Conservation (phyloP, 2,329 filamentous ascomycete species). For the Fusarium verrucosum region DNA sequence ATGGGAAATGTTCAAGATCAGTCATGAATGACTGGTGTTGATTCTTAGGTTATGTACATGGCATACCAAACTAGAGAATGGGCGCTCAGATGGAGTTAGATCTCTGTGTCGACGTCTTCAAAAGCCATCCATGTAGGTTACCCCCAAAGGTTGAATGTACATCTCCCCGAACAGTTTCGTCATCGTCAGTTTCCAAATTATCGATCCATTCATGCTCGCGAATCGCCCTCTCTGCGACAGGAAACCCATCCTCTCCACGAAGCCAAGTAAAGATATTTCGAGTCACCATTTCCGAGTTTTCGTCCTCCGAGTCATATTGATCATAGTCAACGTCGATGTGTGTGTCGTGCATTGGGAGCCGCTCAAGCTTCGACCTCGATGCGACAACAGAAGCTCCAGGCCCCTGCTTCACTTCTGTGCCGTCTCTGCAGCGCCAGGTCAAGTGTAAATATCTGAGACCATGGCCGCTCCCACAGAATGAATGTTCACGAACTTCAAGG, state of each 20-base stretch:
- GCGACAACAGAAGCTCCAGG: neutral
- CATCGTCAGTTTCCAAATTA: constrained; percentile 42
- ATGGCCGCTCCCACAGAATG: constrained; percentile 6
- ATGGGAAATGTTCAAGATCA: too few relatives aligned
- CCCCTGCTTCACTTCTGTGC: neutral
- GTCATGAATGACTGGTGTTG: too few relatives aligned
- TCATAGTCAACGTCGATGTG: constrained; percentile 1
- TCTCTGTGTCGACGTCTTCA: neutral
- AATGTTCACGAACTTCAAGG: constrained; percentile 32
- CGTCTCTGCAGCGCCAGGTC: constrained; percentile 9
- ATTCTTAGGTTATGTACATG: too few relatives aligned
- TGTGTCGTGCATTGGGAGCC: neutral
- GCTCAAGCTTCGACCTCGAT: neutral
- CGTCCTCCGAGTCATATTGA: constrained; percentile 17
- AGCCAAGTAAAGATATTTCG: constrained; percentile 46
- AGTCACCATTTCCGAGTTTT: constrained; percentile 38
- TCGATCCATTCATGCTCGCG: constrained; percentile 46
- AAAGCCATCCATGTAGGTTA: neutral
- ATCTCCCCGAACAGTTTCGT: neutral
- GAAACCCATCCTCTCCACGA: constrained; percentile 42
- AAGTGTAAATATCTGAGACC: constrained; percentile 1
- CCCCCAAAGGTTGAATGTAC: neutral
- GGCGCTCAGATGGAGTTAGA: neutral
- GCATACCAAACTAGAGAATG: too few relatives aligned
- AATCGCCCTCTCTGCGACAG: constrained; percentile 43